Base-by-base conservation (phyloP, 1,139 yeast genomes). In the Chernovozyma sophiae-reginae region DNA sequence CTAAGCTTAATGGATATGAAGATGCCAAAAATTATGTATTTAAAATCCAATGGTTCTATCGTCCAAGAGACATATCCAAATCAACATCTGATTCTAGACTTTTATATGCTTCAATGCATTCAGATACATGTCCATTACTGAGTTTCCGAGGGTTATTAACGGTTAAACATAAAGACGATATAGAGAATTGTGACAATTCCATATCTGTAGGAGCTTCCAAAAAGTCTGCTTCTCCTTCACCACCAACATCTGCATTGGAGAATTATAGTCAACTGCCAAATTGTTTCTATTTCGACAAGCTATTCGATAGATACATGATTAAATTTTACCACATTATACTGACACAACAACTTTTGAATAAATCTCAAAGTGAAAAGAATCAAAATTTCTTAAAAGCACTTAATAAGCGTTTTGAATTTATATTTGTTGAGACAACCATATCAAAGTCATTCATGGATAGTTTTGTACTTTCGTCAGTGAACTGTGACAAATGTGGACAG, bases 1-100 rank as follows among this genome's bases (percentile, higher is more conserved):
- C 29, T 26, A 26, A 13, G 6, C 6, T 20, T 20, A 20, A 20
- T 20, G 8, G 10, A 20, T 25, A 13, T 25, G 27, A 15, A 10
- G 58, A 41, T 19, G 79, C 83, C 2, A 68, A 65, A 26, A 69
- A 73, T 36, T 82, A 68, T 52, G 58, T 64, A 43, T 79, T 87
- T 46, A 81, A 79, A 42, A 80, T 92, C 46, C 94, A 90, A 61
- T 90, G 97, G 97, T 83, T 83, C 55, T 87, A 89, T 54, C 69
- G 98, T 34, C 95, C 96, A 0, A 65, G 94, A 43, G 97, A 89
- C 55, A 82, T 90, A 32, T 79, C 83, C 37, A 75, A 80, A 43
- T 71, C 75, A 27, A 68, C 84, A 1, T 58, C 68, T 4, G 96
- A 89, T 55, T 74, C 96, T 3, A 68, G 98, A 40, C 60, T 85